Evolutionary conservation across 2,329 filamentous ascomycete species (phyloP).

Genomic region (Fusarium sp.): DNA sequence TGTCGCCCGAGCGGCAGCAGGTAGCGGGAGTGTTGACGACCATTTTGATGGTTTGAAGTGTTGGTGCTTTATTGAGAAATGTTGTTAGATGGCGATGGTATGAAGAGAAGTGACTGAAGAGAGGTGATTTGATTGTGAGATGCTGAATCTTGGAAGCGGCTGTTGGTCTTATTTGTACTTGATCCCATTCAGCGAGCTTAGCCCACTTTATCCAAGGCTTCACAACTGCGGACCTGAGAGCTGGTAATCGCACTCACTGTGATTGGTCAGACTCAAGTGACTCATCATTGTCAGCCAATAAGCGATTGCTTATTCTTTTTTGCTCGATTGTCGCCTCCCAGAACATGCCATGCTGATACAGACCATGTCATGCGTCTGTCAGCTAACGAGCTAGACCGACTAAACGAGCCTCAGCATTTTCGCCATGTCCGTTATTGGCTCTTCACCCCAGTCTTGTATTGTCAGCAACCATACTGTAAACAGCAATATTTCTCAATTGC

Average conservation of each 20-base stretch:
- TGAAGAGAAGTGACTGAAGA: not conserved
- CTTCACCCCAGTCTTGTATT: not conserved
- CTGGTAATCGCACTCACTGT: slow-evolving; percentile 20
- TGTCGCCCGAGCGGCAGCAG: slow-evolving; percentile 65
- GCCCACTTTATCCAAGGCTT: slow-evolving; percentile 26
- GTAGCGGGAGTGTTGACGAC: slow-evolving; percentile 52
- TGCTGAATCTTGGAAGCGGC: slow-evolving; percentile 16
- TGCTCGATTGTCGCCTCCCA: slow-evolving; percentile 20
- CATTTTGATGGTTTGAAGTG: slow-evolving; percentile 43
- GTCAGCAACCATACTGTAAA: not conserved
- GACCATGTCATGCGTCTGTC: slow-evolving; percentile 12
- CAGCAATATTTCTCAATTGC: not conserved
- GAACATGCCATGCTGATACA: slow-evolving; percentile 23
- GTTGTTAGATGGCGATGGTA: not conserved
- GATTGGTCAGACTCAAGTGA: not conserved
- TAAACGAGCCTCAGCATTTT: not conserved
- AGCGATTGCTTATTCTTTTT: slow-evolving; percentile 40
- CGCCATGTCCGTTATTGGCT: not conserved
- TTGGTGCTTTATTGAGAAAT: not conserved
- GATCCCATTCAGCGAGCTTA: not conserved
- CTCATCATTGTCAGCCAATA: slow-evolving; percentile 4
- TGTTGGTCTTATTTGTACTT: slow-evolving; percentile 41
- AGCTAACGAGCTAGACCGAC: slow-evolving; percentile 8
- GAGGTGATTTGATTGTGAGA: not conserved
- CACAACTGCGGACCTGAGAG: not conserved